Percentiles rank a stretch among this genome's conserved stretches.
phyloP scores from a whole-genome alignment of 202 grass and related monocot genomes.

The Carex sylvatica region DNA sequence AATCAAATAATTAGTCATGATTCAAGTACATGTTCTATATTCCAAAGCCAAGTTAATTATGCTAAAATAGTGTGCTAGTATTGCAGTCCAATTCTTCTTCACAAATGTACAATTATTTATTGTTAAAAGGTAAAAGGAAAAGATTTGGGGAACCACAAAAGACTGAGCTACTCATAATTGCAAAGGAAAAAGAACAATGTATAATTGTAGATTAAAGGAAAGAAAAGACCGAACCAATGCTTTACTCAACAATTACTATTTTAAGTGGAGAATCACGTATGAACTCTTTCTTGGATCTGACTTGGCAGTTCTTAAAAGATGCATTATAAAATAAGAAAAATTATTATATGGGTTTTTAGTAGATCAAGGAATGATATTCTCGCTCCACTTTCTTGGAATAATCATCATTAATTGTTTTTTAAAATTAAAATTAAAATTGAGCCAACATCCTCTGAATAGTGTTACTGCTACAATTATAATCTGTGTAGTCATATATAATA shows the following conservation, averaged over 20 bases:
- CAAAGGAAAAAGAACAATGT: neutral
- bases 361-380: slow-evolving; percentile 8
- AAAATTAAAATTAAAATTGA: neutral
- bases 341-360: neutral
- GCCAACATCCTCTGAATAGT: neutral
- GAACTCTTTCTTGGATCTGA: slow-evolving; percentile 1
- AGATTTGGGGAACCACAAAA: slow-evolving; percentile 28
- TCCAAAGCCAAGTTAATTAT: slow-evolving; percentile 4
- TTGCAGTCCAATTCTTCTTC: neutral
- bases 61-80: slow-evolving; percentile 9
- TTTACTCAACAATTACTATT: neutral
- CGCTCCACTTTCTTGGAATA: slow-evolving; percentile 1
- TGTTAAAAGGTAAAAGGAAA: neutral
- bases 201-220: slow-evolving; percentile 20
- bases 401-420: neutral
- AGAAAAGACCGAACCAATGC: slow-evolving; percentile 14
- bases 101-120: neutral
- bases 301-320: slow-evolving; percentile 5
- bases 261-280: neutral
- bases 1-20: slow-evolving; percentile 3
- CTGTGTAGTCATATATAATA: too few relatives aligned
- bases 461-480: too few relatives aligned
- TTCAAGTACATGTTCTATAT: slow-evolving; percentile 11
- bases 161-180: slow-evolving; percentile 14
- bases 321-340: neutral